These are phyloP conservation scores for Exophiala sp. DNA, from an alignment of 2,329 filamentous ascomycete genomes.

Conservation along the genomic window DNA sequence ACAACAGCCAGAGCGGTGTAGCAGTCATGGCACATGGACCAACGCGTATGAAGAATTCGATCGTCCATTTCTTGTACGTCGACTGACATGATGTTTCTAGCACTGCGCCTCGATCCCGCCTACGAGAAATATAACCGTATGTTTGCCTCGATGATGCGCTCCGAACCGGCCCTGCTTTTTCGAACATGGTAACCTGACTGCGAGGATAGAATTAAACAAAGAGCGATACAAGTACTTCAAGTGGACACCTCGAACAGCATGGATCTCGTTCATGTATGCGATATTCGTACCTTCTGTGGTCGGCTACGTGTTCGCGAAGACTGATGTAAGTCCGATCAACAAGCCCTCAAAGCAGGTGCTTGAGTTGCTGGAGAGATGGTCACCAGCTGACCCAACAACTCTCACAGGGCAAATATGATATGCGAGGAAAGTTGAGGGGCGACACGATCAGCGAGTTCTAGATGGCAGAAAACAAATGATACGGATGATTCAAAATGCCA, in stretches of 20 bases:
- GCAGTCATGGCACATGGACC: conserved; percentile 49
- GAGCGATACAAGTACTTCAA: conserved; percentile 94
- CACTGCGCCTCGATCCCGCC: conserved; percentile 43
- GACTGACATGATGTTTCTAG: conserved; percentile 31
- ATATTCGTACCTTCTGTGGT: conserved; percentile 68
- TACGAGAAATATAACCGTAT: conserved; percentile 52
- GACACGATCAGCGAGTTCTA: conserved; percentile 81
- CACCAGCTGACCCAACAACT: conserved; percentile 25
- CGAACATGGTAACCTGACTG: conserved; percentile 41
- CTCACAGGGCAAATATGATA: conserved; percentile 73
- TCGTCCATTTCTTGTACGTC: not conserved
- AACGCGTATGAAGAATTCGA: conserved; percentile 40
- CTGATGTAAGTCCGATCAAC: conserved; percentile 69
- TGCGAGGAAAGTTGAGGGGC: conserved; percentile 83
- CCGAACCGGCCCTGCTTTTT: not conserved
- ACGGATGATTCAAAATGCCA: not conserved
- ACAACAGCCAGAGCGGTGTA: conserved; percentile 20
- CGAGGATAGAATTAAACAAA: conserved; percentile 53
- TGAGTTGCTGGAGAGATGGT: not conserved
- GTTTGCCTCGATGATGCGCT: not conserved
- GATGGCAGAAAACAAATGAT: conserved; percentile 8
- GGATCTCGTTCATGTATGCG: conserved; percentile 74
- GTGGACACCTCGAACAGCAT: conserved; percentile 81
- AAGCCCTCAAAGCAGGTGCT: not conserved
- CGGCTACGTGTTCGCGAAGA: conserved; percentile 70